These are phyloP conservation scores for Noccaea bulbosa DNA, from an alignment of 345 rosid species.

Conservation along the genomic window DNA sequence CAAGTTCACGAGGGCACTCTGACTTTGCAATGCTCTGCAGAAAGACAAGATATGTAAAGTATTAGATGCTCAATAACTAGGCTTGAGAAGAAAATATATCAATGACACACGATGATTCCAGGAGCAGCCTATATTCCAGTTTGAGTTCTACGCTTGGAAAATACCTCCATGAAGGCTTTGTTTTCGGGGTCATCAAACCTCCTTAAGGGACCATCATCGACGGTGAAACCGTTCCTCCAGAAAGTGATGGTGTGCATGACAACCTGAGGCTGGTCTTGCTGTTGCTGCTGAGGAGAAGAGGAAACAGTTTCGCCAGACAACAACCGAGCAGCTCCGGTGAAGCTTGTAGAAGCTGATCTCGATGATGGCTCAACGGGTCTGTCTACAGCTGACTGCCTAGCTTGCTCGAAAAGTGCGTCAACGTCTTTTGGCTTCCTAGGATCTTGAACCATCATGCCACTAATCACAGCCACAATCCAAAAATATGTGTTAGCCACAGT, in stretches of 20 bases:
- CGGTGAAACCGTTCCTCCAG: constrained; percentile 93
- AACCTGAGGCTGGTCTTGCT: constrained; percentile 49
- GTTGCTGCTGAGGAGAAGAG: constrained; percentile 59
- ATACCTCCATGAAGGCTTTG: constrained; percentile 81
- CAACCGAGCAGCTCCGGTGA: constrained; percentile 73
- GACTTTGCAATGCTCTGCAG: constrained; percentile 77
- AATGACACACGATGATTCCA: not conserved
- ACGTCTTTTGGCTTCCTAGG: constrained; percentile 65
- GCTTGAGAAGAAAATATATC: not conserved
- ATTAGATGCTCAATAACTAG: not conserved
- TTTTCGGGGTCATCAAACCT: constrained; percentile 80
- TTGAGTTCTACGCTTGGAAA: not conserved
- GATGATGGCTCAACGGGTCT: constrained; percentile 57
- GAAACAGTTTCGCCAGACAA: constrained; percentile 75
- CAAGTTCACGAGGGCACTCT: constrained; percentile 83
- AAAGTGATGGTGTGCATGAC: constrained; percentile 71
- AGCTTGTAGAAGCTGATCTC: constrained; percentile 67
- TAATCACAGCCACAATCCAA: constrained; percentile 37
- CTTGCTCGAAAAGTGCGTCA: constrained; percentile 71
- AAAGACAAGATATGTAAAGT: constrained; percentile 8
- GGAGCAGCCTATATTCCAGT: not conserved
- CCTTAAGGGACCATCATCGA: constrained; percentile 83
- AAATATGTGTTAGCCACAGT: not conserved
- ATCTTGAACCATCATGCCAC: constrained; percentile 95
- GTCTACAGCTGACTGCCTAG: constrained; percentile 69